Evolutionary conservation across 257 asterid genomes (phyloP).

Genomic region (Knoxia roxburghii): DNA sequence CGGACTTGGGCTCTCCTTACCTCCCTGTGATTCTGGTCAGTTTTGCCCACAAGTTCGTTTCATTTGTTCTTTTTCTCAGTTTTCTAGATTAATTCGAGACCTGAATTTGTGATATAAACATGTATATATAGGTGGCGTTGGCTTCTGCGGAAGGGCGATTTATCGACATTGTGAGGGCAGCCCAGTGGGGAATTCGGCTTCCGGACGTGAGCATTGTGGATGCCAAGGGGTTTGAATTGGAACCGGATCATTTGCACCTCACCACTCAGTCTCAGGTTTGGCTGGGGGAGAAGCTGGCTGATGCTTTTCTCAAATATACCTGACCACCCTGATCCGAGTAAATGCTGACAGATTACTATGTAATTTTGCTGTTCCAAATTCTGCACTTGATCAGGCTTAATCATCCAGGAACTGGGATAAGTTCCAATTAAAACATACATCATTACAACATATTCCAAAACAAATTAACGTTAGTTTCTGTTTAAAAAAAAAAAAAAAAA

Average conservation of each 20-base stretch:
- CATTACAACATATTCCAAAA: background rate
- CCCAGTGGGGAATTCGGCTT: constrained; percentile 28
- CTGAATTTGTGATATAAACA: background rate
- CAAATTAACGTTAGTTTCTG: background rate
- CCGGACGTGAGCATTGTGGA: constrained; percentile 30
- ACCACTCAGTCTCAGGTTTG: constrained; percentile 27
- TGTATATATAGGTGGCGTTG: constrained; percentile 23
- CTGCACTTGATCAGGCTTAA: background rate
- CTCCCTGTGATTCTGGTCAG: constrained; percentile 28
- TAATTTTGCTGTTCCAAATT: background rate
- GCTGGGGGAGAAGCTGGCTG: constrained; percentile 34
- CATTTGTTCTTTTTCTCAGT: no score
- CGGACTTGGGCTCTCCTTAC: constrained; percentile 15
- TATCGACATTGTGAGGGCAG: constrained; percentile 25
- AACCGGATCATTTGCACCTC: constrained; percentile 35
- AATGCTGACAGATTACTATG: background rate
- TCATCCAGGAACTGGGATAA: background rate
- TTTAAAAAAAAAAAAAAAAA: no score
- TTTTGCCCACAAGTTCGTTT: no score
- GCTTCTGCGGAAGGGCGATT: constrained; percentile 31
- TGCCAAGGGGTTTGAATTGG: constrained; percentile 30
- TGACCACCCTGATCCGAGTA: constrained; percentile 1
- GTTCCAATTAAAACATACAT: background rate
- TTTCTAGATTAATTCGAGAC: background rate
- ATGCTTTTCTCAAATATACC: background rate